phyloP scores from a whole-genome alignment of 2,329 filamentous ascomycete species.

The Mycosphaerella arachidis region DNA sequence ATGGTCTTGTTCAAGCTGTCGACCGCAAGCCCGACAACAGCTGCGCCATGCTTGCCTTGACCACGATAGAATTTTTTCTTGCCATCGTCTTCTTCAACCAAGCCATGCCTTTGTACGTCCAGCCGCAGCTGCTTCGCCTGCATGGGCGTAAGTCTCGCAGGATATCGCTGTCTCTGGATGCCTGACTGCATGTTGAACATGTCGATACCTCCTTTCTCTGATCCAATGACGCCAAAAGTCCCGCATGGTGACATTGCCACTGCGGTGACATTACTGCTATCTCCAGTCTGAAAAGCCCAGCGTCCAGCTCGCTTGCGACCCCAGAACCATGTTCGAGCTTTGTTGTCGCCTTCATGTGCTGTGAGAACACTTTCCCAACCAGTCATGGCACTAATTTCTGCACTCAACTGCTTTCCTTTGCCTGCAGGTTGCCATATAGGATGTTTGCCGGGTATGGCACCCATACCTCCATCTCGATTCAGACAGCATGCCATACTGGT shows the following conservation, averaged over 20 bases:
- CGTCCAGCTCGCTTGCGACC: constrained; percentile 86
- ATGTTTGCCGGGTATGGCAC: constrained; percentile 71
- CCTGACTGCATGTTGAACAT: constrained; percentile 98
- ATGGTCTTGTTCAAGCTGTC: constrained; percentile 85
- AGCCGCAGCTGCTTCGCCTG: constrained; percentile 73
- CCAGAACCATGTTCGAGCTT: constrained; percentile 96
- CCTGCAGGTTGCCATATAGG: constrained; percentile 75
- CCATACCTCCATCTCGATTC: constrained; percentile 92
- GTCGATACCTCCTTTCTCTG: constrained; percentile 75
- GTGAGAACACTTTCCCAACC: constrained; percentile 98
- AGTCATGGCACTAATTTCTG: constrained; percentile 69
- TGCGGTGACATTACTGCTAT: constrained; percentile 73
- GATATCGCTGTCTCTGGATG: constrained; percentile 80
- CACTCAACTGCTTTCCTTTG: constrained; percentile 58
- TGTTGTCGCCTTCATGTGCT: constrained; percentile 78
- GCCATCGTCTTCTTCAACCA: constrained; percentile 37
- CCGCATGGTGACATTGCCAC: constrained; percentile 88
- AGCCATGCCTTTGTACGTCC: constrained; percentile 40
- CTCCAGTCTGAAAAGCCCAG: constrained; percentile 86
- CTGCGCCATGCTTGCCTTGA: constrained; percentile 70
- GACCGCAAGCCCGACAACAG: constrained; percentile 80
- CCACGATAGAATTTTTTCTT: constrained; percentile 43
- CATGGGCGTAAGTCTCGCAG: constrained; percentile 68
- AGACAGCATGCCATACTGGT: constrained; percentile 86
- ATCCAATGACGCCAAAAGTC: constrained; percentile 88